Conservation (phyloP, 2,329 filamentous ascomycete species). For the Colletotrichum sp. region DNA sequence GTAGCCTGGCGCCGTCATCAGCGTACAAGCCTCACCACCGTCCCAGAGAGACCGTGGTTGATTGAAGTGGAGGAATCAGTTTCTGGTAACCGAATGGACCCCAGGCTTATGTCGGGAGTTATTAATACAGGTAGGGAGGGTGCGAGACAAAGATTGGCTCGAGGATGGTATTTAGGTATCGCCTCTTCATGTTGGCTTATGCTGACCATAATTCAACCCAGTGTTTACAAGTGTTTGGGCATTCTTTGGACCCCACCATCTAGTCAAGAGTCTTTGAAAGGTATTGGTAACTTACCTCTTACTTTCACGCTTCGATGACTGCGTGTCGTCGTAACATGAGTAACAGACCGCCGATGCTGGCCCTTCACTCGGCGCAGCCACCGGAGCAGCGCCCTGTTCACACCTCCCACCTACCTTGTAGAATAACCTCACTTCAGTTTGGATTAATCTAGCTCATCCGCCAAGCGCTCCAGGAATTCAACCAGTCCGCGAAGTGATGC, state of each 20-base stretch:
- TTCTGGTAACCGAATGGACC: neutral
- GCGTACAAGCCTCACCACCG: neutral
- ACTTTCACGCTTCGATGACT: too few relatives aligned
- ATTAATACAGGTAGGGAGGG: neutral
- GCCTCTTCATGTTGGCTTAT: neutral
- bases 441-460: too few relatives aligned
- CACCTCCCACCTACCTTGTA: too few relatives aligned
- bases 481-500: too few relatives aligned
- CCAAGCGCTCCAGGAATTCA: too few relatives aligned
- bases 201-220: neutral
- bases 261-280: accelerated
- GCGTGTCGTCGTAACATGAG: too few relatives aligned
- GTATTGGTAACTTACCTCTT: too few relatives aligned
- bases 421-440: too few relatives aligned
- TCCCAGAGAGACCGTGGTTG: neutral
- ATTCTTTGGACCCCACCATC: neutral
- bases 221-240: neutral
- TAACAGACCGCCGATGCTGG: too few relatives aligned
- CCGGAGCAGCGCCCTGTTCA: too few relatives aligned
- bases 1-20: neutral
- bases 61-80: neutral
- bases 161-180: neutral
- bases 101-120: accelerated
- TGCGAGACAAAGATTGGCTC: neutral
- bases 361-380: too few relatives aligned